Base-by-base conservation (phyloP, 2,329 filamentous ascomycete species). In the Erysiphe neolycopersici region DNA sequence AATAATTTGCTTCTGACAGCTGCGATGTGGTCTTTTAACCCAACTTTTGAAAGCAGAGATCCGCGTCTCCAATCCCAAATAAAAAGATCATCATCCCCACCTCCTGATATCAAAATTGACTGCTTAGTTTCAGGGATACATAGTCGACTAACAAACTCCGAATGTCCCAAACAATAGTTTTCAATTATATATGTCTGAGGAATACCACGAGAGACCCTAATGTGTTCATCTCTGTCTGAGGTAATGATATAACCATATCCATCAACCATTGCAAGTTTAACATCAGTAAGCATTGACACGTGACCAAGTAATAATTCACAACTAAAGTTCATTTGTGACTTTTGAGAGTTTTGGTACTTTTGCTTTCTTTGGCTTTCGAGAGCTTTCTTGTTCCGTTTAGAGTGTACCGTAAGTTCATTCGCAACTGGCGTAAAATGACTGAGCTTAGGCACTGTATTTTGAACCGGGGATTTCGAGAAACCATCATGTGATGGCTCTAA, bases 111-210 rank as follows among this genome's bases (percentile, higher is more conserved):
- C 29, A 98, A 66, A 1, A 78, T 51, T n/a, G 73, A 66, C 3
- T 66, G 65, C 19, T 64, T 60, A 43, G 59, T 61, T 0, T 56
- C 56, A 0, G 76, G 73, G 16, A 87, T 61, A 53, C 76, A 78
- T 38, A 98, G 62, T 46, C 72, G 74, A 61, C 69, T 83, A 50
- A 98, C 66, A 57, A 95, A 95, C 33, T 85, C 72, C 43, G 67
- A 73, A 60, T 98, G 89, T 4, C 84, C 87, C 2, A 94, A 68
- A 56, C 87, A 95, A 59, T 80, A 95, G 0, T 68, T 68, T 59
- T 95, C 84, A 49, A 94, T 91, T 47, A 95, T 67, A 58, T 94
- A 78, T 0, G 82, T 67, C 58, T 95, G 85, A 1, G 82, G 79
- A 47, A 75, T 66, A 35, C 77, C 82, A 46, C 83, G 71, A 41